phyloP scores from a whole-genome alignment of 306 rosid species.

The Macrotyloma uniflorum region DNA sequence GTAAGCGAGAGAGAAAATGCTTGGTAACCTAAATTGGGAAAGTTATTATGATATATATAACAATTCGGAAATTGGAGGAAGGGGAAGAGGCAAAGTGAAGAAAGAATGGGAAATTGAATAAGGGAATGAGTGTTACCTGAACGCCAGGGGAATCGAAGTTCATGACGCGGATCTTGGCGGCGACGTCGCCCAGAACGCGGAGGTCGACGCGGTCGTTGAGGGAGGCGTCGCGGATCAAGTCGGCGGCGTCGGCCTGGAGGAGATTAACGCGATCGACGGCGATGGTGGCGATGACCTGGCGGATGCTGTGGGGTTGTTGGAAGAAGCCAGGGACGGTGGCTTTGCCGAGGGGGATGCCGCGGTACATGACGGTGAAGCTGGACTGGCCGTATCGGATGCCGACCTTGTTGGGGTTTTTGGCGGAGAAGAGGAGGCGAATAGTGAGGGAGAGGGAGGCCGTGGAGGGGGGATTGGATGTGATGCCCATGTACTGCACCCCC shows the following conservation, averaged over 20 bases:
- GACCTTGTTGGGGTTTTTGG: conserved; percentile 86
- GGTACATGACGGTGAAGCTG: conserved; percentile 91
- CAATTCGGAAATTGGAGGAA: too few relatives aligned
- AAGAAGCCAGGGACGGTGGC: conserved; percentile 85
- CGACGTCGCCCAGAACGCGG: conserved; percentile 79
- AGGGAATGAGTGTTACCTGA: conserved; percentile 53
- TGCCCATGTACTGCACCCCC: conserved; percentile 84
- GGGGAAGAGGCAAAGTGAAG: background rate
- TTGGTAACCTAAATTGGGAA: background rate
- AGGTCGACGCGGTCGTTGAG: conserved; percentile 89
- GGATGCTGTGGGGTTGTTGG: conserved; percentile 73
- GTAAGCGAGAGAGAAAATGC: background rate
- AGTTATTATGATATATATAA: too few relatives aligned
- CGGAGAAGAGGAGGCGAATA: conserved; percentile 74
- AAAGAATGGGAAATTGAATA: too few relatives aligned
- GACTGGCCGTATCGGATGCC: conserved; percentile 95
- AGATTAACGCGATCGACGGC: conserved; percentile 78
- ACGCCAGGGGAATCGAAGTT: conserved; percentile 84
- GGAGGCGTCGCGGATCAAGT: conserved; percentile 78
- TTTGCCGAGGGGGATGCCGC: conserved; percentile 85
- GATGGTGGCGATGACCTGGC: conserved; percentile 74
- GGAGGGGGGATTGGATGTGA: conserved; percentile 48
- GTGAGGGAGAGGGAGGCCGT: conserved; percentile 73
- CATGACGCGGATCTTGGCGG: conserved; percentile 97
- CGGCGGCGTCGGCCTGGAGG: conserved; percentile 85